These are phyloP conservation scores for Naganishia liquefaciens DNA, from an alignment of 1,284 basidiomycete species.

Conservation along the genomic window DNA sequence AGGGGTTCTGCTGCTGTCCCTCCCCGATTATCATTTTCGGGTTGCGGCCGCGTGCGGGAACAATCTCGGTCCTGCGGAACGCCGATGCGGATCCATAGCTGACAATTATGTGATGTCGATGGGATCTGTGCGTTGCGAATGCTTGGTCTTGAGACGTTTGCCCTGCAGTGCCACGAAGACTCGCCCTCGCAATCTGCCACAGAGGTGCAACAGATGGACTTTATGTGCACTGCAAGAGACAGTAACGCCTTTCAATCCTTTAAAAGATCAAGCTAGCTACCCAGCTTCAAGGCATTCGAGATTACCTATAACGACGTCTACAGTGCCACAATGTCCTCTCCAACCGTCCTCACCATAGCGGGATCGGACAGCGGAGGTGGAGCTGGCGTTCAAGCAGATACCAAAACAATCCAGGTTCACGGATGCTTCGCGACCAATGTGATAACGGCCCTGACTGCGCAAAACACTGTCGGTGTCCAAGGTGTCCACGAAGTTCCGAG, in stretches of 20 bases:
- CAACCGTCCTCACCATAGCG: conserved; percentile 38
- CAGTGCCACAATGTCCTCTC: conserved; percentile 18
- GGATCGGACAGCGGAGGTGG: conserved; percentile 75
- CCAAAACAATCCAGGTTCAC: conserved; percentile 79
- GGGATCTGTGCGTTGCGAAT: not conserved
- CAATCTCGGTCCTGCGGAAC: not conserved
- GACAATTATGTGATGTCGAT: too few species aligned
- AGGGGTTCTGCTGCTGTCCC: not conserved
- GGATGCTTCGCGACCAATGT: conserved; percentile 83
- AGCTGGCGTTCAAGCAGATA: conserved; percentile 83
- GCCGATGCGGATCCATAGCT: not conserved
- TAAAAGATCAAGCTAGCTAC: too few species aligned
- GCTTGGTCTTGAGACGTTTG: too few species aligned
- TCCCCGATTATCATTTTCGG: not conserved
- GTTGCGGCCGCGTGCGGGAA: not conserved
- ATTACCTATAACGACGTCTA: not conserved
- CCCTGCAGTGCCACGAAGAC: too few species aligned
- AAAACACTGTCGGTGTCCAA: conserved; percentile 85
- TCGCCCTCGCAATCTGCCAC: too few species aligned
- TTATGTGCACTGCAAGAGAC: too few species aligned
- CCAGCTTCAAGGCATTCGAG: not conserved
- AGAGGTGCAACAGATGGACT: too few species aligned
- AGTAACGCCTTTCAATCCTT: too few species aligned
- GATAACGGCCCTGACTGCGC: conserved; percentile 84
- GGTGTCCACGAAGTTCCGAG: conserved; percentile 67